Evolutionary conservation across 2,329 filamentous ascomycete genomes (phyloP), one percentile per base, ranked within the genome.

Genomic region (Biscogniauxia sp.): DNA sequence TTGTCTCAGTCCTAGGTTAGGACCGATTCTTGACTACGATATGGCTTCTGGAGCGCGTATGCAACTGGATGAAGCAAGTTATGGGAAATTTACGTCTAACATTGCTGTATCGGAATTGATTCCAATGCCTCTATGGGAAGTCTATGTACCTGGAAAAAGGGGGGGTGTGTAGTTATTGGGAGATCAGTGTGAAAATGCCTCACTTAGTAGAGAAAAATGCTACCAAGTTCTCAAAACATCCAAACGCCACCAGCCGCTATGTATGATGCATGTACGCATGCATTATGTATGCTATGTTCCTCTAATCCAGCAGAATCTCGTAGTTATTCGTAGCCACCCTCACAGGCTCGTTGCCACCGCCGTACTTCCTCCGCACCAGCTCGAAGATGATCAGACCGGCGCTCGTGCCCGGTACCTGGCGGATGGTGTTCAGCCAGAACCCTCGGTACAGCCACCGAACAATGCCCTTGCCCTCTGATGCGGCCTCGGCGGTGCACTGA

Each of bases 351-450:
- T 80, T 80, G 1, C 83, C 81, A 60, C 84, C 79, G 1, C 87
- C 88, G 67, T 92, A 93, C 75, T 91, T 91, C 41, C 89, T 80
- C 59, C 90, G 79, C 45, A 92, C 86, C 52, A 93, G 72, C 75
- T 93, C 90, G 72, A 93, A 93, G 20, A 92, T 90, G 66, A 93
- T 91, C 61, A 93, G 72, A 0, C 89, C 90, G 0, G 90, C 90
- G 61, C 87, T 90, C 1, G 90, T 93, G 71, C 88, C 91, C 0
- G 90, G 90, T 1, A 91, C 88, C 74, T 92, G 89, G 5, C 88
- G 80, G 56, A 92, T 82, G 0, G 90, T 90, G 57, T 83, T 88
- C 83, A 84, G 85, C 81, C 89, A 86, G 72, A 93, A 92, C 13
- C 87, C 88, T 5, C 84, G 80, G 70, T 90, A 93, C 5, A 93